Conservation (phyloP, 1,284 basidiomycete species). For the Puccinia polysora region DNA sequence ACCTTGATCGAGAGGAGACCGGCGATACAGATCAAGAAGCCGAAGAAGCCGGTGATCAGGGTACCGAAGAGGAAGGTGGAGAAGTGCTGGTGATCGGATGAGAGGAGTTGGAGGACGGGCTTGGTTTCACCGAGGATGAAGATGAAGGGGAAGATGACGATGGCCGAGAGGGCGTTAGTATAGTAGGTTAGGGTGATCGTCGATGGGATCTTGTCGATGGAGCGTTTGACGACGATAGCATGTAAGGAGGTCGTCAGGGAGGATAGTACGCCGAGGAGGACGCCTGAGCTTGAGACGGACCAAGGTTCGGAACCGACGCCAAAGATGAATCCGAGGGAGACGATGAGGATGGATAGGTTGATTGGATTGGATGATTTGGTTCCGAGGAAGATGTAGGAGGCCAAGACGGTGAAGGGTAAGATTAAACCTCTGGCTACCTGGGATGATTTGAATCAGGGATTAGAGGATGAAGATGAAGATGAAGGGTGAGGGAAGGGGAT, state of each 20-base stretch:
- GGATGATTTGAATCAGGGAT: constrained; percentile 60
- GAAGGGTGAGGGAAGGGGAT: neutral
- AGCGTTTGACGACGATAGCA: constrained; percentile 79
- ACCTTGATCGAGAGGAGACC: constrained; percentile 81
- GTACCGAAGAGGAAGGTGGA: constrained; percentile 72
- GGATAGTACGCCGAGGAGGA: constrained; percentile 69
- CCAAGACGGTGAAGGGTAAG: constrained; percentile 74
- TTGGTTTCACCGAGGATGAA: constrained; percentile 67
- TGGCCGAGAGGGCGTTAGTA: constrained; percentile 68
- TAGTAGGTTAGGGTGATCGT: constrained; percentile 78
- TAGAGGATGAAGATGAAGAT: neutral
- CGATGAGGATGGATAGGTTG: constrained; percentile 65
- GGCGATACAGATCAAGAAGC: constrained; percentile 85
- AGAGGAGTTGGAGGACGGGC: constrained; percentile 61
- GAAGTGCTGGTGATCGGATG: constrained; percentile 57
- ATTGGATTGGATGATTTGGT: constrained; percentile 46
- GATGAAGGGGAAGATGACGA: constrained; percentile 63
- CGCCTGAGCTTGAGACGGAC: constrained; percentile 57
- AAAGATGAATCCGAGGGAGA: constrained; percentile 76
- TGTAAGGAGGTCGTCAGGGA: constrained; percentile 73
- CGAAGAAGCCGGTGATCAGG: constrained; percentile 68
- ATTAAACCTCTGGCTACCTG: constrained; percentile 76
- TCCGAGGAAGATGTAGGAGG: constrained; percentile 68
- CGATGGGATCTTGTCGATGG: constrained; percentile 67
- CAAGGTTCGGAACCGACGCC: constrained; percentile 60